Conservation (phyloP, 2,329 filamentous ascomycete genomes). For the Fusarium compactum region DNA sequence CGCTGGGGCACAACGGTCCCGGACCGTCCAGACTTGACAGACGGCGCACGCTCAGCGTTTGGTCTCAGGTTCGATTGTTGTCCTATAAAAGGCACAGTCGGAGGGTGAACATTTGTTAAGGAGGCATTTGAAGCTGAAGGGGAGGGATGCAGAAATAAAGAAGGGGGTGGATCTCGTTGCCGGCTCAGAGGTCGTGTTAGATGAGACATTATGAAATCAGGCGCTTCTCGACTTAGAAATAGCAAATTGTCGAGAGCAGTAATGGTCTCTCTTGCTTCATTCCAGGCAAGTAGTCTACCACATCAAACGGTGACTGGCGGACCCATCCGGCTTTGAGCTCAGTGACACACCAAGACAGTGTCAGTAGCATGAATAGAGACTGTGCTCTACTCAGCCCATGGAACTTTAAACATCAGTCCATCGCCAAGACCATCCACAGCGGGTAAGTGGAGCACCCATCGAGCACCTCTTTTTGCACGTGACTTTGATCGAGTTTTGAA, state of each 20-base stretch:
- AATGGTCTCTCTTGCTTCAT: constrained; percentile 8
- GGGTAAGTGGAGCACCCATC: not conserved
- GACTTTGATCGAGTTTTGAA: constrained; percentile 5
- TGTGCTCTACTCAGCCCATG: constrained; percentile 8
- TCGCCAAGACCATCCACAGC: constrained; percentile 18
- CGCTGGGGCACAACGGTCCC: constrained; percentile 49
- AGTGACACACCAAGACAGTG: constrained; percentile 14
- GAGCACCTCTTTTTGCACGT: constrained; percentile 20
- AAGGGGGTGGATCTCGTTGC: constrained; percentile 72
- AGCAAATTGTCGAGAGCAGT: not conserved
- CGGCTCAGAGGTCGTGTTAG: constrained; percentile 60
- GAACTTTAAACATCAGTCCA: constrained; percentile 24
- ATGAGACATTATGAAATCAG: constrained; percentile 55
- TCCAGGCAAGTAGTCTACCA: not conserved
- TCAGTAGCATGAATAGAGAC: not conserved
- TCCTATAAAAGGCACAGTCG: constrained; percentile 52
- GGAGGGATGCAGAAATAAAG: constrained; percentile 85
- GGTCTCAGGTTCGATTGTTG: constrained; percentile 49
- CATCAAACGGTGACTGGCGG: constrained; percentile 12
- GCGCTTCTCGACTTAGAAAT: constrained; percentile 4
- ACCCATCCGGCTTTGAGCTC: not conserved
- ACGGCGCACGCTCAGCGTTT: constrained; percentile 55
- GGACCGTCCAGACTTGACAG: constrained; percentile 51
- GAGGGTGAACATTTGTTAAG: constrained; percentile 60
- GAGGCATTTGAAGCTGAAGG: constrained; percentile 79